Conservation (phyloP, 805 yeast species). For the Yarrowia keelungensis region DNA sequence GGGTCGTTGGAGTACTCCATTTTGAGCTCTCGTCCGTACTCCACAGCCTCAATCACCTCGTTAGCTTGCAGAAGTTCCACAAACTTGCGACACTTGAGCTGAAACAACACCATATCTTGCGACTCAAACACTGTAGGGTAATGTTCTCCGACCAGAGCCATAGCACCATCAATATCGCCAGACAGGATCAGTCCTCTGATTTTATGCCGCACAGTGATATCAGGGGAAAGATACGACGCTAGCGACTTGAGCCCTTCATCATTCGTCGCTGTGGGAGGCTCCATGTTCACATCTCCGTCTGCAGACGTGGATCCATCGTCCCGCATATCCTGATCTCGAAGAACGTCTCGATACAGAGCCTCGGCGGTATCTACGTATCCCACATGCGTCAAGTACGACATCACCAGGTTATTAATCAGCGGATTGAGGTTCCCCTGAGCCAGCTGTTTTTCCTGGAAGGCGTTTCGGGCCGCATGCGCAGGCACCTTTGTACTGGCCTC, state of each 20-base stretch:
- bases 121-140: slow-evolving; percentile 53
- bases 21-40: slow-evolving; percentile 53
- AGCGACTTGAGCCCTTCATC: slow-evolving; percentile 46
- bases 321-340: slow-evolving; percentile 45
- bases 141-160: slow-evolving; percentile 51
- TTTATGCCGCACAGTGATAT: slow-evolving; percentile 55
- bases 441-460: slow-evolving; percentile 37
- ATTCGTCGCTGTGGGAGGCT: slow-evolving; percentile 41
- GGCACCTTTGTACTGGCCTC: slow-evolving; percentile 38
- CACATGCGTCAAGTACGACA: slow-evolving; percentile 62
- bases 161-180: slow-evolving; percentile 57
- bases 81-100: slow-evolving; percentile 55
- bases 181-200: slow-evolving; percentile 55
- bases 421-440: slow-evolving; percentile 39
- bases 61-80: slow-evolving; percentile 51
- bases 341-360: slow-evolving; percentile 59
- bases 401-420: slow-evolving; percentile 51
- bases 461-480: slow-evolving; percentile 40
- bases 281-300: slow-evolving; percentile 38
- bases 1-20: slow-evolving; percentile 47
- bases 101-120: slow-evolving; percentile 52
- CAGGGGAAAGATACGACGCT: slow-evolving; percentile 50
- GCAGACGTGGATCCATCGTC: slow-evolving; percentile 39
- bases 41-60: slow-evolving; percentile 51
- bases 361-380: slow-evolving; percentile 64